Conservation (phyloP, 805 yeast species). For the Isabelozyma heimii region DNA sequence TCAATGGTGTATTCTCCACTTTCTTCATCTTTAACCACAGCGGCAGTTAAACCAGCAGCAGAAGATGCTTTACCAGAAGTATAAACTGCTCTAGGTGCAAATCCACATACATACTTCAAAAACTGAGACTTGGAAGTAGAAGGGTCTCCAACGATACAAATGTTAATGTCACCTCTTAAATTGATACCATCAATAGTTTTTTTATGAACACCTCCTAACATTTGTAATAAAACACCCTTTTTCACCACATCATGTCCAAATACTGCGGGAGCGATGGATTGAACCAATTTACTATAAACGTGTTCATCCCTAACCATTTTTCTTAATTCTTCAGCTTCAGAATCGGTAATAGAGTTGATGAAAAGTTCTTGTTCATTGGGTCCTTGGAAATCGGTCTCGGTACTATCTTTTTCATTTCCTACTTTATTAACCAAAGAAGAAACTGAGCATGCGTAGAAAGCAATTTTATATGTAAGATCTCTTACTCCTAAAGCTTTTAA, state of each 20-base stretch:
- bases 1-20: slow-evolving; percentile 96
- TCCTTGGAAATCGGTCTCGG: slow-evolving; percentile 35
- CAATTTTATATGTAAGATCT: slow-evolving; percentile 87
- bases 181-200: slow-evolving; percentile 90
- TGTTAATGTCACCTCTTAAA: slow-evolving; percentile 93
- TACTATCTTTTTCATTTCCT: slow-evolving; percentile 16
- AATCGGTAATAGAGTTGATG: slow-evolving; percentile 70
- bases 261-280: slow-evolving; percentile 92
- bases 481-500: slow-evolving; percentile 88
- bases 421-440: slow-evolving; percentile 51
- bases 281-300: slow-evolving; percentile 78
- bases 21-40: slow-evolving; percentile 96
- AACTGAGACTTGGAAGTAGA: slow-evolving; percentile 97
- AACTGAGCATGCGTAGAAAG: slow-evolving; percentile 90
- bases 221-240: slow-evolving; percentile 84
- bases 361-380: slow-evolving; percentile 79
- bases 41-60: slow-evolving; percentile 98
- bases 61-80: slow-evolving; percentile 98
- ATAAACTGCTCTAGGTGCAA: slow-evolving; percentile 91
- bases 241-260: slow-evolving; percentile 94
- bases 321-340: slow-evolving; percentile 80
- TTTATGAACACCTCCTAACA: slow-evolving; percentile 95
- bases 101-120: slow-evolving; percentile 85
- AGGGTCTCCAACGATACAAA: slow-evolving; percentile 97
- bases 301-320: slow-evolving; percentile 89